These are phyloP conservation scores for Fraxinus anomala DNA, from an alignment of 257 asterid genomes.

Conservation along the genomic window DNA sequence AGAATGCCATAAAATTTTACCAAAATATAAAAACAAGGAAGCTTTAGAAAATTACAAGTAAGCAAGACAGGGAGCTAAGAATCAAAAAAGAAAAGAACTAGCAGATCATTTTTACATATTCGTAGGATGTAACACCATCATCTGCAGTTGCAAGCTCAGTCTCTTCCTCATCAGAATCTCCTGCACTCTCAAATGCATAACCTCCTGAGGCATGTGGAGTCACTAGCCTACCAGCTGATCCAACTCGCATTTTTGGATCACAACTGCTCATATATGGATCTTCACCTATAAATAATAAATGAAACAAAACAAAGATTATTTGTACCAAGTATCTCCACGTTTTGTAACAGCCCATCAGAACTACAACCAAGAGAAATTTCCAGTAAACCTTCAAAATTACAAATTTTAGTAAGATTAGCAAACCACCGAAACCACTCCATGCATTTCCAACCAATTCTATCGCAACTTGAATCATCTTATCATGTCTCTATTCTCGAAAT, in stretches of 20 bases:
- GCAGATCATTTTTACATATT: slow-evolving; percentile 44
- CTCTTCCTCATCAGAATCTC: slow-evolving; percentile 70
- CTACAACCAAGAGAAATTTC: slow-evolving; percentile 3
- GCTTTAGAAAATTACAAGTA: neutral
- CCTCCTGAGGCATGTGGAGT: slow-evolving; percentile 63
- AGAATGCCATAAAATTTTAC: neutral
- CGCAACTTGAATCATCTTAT: neutral
- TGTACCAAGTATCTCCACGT: neutral
- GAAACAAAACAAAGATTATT: slow-evolving; percentile 8
- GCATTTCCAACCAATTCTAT: slow-evolving; percentile 5
- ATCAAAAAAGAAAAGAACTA: neutral
- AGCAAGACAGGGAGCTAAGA: neutral
- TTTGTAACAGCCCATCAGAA: slow-evolving; percentile 10
- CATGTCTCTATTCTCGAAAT: slow-evolving; percentile 2
- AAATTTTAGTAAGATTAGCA: neutral
- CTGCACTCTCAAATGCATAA: slow-evolving; percentile 61
- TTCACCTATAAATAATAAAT: slow-evolving; percentile 41
- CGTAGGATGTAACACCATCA: slow-evolving; percentile 38
- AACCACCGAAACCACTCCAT: neutral
- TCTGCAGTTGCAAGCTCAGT: slow-evolving; percentile 51
- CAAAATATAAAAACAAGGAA: neutral
- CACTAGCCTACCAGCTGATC: slow-evolving; percentile 63
- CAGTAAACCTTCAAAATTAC: slow-evolving; percentile 16
- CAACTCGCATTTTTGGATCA: slow-evolving; percentile 50
- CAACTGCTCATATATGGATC: slow-evolving; percentile 42